Evolutionary conservation across 1,139 yeast genomes (phyloP).

Genomic region (Geotrichum fermentans): DNA sequence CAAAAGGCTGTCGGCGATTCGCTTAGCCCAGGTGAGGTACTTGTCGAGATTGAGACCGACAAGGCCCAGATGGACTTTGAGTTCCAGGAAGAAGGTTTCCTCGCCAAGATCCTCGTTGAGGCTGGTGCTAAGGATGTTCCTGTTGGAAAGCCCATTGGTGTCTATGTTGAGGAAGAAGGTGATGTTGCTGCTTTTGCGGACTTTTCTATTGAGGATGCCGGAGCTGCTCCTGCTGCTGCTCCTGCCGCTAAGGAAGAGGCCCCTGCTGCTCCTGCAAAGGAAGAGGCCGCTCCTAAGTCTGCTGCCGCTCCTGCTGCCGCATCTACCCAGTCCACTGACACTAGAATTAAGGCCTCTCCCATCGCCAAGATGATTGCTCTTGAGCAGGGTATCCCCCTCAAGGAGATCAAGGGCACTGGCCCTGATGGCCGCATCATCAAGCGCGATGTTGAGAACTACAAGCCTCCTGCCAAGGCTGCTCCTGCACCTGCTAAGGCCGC

Average conservation of each 20-base stretch:
- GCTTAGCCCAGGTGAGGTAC: constrained; percentile 76
- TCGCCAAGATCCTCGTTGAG: constrained; percentile 83
- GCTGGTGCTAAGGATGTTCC: constrained; percentile 88
- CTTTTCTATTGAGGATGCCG: constrained; percentile 82
- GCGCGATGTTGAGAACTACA: constrained; percentile 74
- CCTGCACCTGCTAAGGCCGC: constrained; percentile 45
- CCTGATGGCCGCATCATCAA: constrained; percentile 93
- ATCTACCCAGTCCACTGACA: constrained; percentile 37
- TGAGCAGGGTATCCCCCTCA: constrained; percentile 84
- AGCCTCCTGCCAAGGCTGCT: constrained; percentile 40
- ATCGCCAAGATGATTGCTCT: constrained; percentile 89
- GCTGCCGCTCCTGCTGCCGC: constrained; percentile 35
- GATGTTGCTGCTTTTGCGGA: constrained; percentile 85
- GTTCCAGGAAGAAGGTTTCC: constrained; percentile 95
- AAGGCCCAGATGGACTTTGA: constrained; percentile 99
- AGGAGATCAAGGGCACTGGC: constrained; percentile 84
- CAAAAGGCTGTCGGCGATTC: constrained; percentile 82
- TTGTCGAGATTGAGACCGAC: constrained; percentile 97
- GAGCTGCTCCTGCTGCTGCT: constrained; percentile 48
- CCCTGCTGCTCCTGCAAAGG: constrained; percentile 24
- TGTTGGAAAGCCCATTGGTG: constrained; percentile 94
- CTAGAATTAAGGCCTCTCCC: constrained; percentile 90
- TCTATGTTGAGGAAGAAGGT: constrained; percentile 79
- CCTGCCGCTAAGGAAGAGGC: constrained; percentile 35
- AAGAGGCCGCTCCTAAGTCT: constrained; percentile 33